A percentile compares a stretch with the other conserved stretches of the same genome.
These are phyloP conservation scores for Russula sp. DNA, from an alignment of 768 basidiomycete genomes.

Conservation along the genomic window DNA sequence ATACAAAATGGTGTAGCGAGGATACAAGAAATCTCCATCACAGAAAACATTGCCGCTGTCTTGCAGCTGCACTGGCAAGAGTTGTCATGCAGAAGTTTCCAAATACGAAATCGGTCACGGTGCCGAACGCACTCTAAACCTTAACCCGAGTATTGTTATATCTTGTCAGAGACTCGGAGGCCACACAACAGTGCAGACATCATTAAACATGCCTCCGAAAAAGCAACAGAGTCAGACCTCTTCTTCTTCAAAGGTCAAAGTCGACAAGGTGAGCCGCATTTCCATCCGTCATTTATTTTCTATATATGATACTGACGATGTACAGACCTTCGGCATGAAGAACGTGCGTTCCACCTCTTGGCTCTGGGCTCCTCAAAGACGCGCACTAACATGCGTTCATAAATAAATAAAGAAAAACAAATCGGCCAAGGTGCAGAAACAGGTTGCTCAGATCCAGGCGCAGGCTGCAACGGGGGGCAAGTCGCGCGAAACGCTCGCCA, in stretches of 20 bases:
- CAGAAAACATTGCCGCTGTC: too few species aligned
- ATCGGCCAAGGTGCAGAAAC: constrained; percentile 85
- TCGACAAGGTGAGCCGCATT: constrained; percentile 61
- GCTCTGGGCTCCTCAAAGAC: background rate
- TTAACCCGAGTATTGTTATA: background rate
- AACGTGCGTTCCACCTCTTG: constrained; percentile 47
- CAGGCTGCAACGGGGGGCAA: constrained; percentile 73
- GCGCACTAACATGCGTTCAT: constrained; percentile 6
- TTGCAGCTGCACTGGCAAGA: too few species aligned
- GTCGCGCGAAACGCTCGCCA: constrained; percentile 70
- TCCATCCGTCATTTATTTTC: constrained; percentile 24
- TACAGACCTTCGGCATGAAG: constrained; percentile 83
- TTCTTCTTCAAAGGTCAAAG: constrained; percentile 67
- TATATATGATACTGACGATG: constrained; percentile 16
- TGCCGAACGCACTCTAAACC: background rate
- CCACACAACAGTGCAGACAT: background rate
- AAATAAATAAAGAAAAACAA: constrained; percentile 70
- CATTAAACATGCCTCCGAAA: constrained; percentile 69
- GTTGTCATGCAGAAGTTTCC: too few species aligned
- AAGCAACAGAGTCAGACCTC: constrained; percentile 48
- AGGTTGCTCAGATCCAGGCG: constrained; percentile 73
- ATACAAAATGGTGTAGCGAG: too few species aligned
- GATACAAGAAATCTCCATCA: too few species aligned
- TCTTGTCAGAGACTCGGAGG: too few species aligned
- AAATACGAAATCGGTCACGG: too few species aligned